Evolutionary conservation across 2,329 filamentous ascomycete species (phyloP).

Genomic region (Colletotrichum incanum): DNA sequence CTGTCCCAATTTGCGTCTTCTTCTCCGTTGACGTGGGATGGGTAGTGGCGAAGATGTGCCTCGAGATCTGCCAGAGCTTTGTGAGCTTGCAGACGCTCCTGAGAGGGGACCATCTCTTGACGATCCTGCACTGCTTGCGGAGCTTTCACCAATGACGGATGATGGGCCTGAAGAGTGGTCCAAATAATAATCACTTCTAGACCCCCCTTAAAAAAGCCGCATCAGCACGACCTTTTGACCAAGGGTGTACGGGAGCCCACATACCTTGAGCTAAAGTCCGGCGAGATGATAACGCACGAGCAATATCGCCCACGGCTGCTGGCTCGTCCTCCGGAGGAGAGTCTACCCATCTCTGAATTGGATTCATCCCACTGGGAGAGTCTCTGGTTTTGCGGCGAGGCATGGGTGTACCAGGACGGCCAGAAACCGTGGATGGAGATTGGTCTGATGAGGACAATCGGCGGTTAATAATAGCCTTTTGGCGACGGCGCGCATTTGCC

Average conservation of each 20-base stretch:
- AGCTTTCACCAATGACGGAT: constrained; percentile 45
- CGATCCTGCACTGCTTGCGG: constrained; percentile 17
- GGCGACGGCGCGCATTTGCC: constrained; percentile 75
- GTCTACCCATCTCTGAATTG: background rate
- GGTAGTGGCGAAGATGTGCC: no score
- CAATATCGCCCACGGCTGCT: constrained; percentile 42
- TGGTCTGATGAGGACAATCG: no score
- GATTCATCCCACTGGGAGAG: no score
- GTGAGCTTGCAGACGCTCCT: constrained; percentile 46
- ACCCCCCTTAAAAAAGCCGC: background rate
- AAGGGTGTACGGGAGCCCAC: no score
- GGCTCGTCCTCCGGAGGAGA: constrained; percentile 46
- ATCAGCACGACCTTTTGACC: no score
- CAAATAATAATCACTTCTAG: background rate
- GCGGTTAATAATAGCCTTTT: no score
- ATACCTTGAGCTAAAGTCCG: no score
- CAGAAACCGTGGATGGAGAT: no score
- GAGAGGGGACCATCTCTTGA: constrained; percentile 46
- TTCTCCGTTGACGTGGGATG: no score
- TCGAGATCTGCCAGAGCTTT: constrained; percentile 38
- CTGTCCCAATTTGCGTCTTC: no score
- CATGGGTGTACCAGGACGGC: no score
- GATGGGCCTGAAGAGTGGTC: background rate
- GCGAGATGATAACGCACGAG: constrained; percentile 19
- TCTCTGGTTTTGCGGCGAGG: no score